Percentiles rank a stretch among this genome's conserved stretches.
Evolutionary conservation across 140 eudicot species (phyloP).

Genomic region (Senecio squalidus): DNA sequence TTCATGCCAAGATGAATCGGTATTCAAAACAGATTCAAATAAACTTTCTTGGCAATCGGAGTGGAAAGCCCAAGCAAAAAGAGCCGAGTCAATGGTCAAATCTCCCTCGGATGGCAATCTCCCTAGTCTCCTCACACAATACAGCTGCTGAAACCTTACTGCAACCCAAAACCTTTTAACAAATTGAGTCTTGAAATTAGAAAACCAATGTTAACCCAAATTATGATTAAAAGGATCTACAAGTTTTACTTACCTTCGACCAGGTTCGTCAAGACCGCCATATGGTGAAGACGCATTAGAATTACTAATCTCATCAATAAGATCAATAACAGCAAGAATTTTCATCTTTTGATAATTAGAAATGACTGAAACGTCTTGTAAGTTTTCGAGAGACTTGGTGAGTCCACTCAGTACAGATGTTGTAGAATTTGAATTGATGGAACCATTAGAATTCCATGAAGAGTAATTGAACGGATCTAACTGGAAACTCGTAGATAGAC

Average conservation of each 20-base stretch:
- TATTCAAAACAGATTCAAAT: slow-evolving; percentile 56
- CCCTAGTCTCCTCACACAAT: slow-evolving; percentile 47
- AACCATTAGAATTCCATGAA: slow-evolving; percentile 35
- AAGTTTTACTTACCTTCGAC: slow-evolving; percentile 60
- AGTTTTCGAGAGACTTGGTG: slow-evolving; percentile 46
- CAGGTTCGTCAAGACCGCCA: slow-evolving; percentile 90
- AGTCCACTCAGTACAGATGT: slow-evolving; percentile 46
- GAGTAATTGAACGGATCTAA: slow-evolving; percentile 32
- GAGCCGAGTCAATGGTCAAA: slow-evolving; percentile 49
- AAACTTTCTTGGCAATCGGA: slow-evolving; percentile 91
- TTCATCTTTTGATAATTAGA: slow-evolving; percentile 56
- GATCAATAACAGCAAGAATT: slow-evolving; percentile 62
- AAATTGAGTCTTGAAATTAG: neutral
- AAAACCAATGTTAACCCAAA: neutral
- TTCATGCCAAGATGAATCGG: slow-evolving; percentile 85
- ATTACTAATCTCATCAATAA: slow-evolving; percentile 73
- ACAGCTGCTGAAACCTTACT: slow-evolving; percentile 73
- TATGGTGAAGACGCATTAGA: slow-evolving; percentile 65
- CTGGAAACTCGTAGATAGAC: slow-evolving; percentile 33
- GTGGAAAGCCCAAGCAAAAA: slow-evolving; percentile 88
- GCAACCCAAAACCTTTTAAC: slow-evolving; percentile 82
- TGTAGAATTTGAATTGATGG: slow-evolving; percentile 35
- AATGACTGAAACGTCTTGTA: slow-evolving; percentile 31
- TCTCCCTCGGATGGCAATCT: slow-evolving; percentile 54
- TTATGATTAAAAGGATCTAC: slow-evolving; percentile 4